Evolutionary conservation across 306 rosid genomes (phyloP), one percentile per base, ranked within the genome.

Genomic region (Neltuma alba): DNA sequence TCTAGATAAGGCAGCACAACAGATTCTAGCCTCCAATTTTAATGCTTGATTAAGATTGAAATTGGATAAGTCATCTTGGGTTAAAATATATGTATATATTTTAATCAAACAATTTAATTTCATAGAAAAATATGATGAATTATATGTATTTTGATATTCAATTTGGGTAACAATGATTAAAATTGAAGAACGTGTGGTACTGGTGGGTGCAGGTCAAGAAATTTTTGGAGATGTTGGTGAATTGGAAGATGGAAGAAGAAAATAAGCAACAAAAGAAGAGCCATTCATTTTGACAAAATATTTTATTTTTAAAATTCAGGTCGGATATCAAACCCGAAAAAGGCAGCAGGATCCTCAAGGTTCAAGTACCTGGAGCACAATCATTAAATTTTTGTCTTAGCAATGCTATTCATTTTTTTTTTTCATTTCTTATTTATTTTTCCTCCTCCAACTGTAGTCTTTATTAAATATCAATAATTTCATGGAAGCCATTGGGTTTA

Each of bases 171-270:
- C 4, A 52, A 52, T 2, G 30, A 23, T 55, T 23, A 23, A 55
- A 21, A 55, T 23, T 23, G 62, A 5, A 9, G 15, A 23, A n/a
- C n/a, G n/a, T 55, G 62, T 3, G 30, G 13, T 55, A 8, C 5
- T 25, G 16, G 5, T 23, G 62, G 62, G 28, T 66, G 72, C 47
- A 66, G 72, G 72, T 66, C 6, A 37, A n/a, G 72, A 66, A 66
- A 66, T 66, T 66, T 37, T 10, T 66, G 72, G 33, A 66, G 38
- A 42, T 66, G 7, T 13, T 66, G 48, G 72, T 66, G 33, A 38
- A 66, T 2, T 38, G 72, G 72, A 66, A 21, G 33, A n/a, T 1
- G 48, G 31, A 66, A 66, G 33, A 66, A 38, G 72, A 66, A 38
- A 37, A 11, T 20, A 37, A 36, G 25, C 7, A 65, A 7, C 21